Conservation (phyloP, 495 filamentous ascomycete species). For the Penicillium herquei region DNA sequence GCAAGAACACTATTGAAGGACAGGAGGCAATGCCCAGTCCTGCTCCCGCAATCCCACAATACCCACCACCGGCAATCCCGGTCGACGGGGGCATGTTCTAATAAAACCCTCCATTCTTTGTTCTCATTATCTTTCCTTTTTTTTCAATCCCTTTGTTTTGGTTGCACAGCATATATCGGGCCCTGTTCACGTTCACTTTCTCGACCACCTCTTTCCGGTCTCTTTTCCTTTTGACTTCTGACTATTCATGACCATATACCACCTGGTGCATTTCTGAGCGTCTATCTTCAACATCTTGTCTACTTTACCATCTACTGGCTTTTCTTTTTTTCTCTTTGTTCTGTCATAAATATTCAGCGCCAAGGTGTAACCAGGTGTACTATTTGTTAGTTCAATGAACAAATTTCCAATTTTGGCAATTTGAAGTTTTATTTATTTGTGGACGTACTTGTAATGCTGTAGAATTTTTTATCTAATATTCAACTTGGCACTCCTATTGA, state of each 20-base stretch:
- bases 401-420: neutral
- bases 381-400: neutral
- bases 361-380: conserved; percentile 16
- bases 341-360: conserved; percentile 3
- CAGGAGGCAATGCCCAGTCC: conserved; percentile 39
- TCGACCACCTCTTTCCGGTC: conserved; percentile 11
- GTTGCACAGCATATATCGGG: conserved; percentile 1
- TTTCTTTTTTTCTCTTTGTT: conserved; percentile 9
- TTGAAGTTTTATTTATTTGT: neutral
- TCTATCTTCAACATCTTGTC: conserved; percentile 10
- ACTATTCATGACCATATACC: conserved; percentile 26
- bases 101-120: conserved; percentile 4
- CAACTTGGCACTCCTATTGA: too few relatives aligned
- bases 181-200: neutral
- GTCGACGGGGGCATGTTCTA: conserved; percentile 49
- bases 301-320: conserved; percentile 16
- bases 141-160: conserved; percentile 8
- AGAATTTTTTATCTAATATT: too few relatives aligned
- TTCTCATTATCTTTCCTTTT: neutral
- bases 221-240: conserved; percentile 25
- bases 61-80: conserved; percentile 38
- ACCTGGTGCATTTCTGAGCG: conserved; percentile 28
- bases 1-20: conserved; percentile 52
- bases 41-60: conserved; percentile 36
- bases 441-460: neutral